phyloP scores from a whole-genome alignment of 2,329 filamentous ascomycete genomes.

The Monosporascus sp. region DNA sequence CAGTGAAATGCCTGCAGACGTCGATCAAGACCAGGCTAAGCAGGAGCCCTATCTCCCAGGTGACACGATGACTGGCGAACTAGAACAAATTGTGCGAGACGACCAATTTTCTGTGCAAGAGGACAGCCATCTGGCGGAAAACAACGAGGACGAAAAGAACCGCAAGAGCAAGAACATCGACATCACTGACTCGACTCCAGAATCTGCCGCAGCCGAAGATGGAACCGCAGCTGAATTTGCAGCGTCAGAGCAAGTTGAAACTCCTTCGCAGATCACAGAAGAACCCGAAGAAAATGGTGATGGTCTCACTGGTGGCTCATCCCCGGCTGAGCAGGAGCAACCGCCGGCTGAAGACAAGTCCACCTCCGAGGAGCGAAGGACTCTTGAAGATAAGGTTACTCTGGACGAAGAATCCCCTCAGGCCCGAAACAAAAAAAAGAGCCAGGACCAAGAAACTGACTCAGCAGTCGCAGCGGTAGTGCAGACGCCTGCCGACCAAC shows the following conservation, averaged over 20 bases:
- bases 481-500: constrained; percentile 1
- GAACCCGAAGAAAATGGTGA: background rate
- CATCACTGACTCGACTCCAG: background rate
- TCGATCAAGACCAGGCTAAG: background rate
- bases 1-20: background rate
- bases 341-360: no score
- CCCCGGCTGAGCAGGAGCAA: background rate
- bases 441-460: constrained; percentile 8
- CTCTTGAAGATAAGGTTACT: no score
- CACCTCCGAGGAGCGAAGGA: no score
- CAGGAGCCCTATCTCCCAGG: background rate
- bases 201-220: background rate
- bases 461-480: constrained; percentile 2
- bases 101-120: background rate
- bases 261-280: background rate
- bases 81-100: background rate
- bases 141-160: background rate
- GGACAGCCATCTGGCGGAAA: background rate
- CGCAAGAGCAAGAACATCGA: background rate
- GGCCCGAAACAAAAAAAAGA: constrained; percentile 10
- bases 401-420: constrained; percentile 7
- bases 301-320: background rate
- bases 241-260: background rate
- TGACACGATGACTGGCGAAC: background rate
- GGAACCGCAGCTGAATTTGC: background rate